A percentile compares a stretch with the other conserved stretches of the same genome.
phyloP scores from a whole-genome alignment of 208 protist species.

The Tritrichomonas musculus region DNA sequence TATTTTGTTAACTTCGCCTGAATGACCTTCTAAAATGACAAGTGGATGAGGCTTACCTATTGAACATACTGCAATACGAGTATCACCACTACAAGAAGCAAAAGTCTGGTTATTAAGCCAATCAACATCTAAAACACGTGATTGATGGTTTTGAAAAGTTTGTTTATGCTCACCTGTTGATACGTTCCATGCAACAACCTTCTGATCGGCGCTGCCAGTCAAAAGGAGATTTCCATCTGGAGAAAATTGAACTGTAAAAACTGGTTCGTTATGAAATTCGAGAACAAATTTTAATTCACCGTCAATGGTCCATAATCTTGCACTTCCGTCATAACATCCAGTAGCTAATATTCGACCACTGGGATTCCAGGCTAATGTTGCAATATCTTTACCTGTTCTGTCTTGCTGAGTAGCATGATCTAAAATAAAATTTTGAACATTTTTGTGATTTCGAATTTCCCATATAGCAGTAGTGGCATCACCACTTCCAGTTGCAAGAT shows the following conservation, averaged over 20 bases:
- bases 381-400: not conserved
- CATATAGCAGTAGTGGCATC: not conserved
- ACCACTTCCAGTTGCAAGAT: not conserved
- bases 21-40: constrained; percentile 48
- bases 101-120: constrained; percentile 68
- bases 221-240: constrained; percentile 60
- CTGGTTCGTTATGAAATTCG: constrained; percentile 58
- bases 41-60: constrained; percentile 47
- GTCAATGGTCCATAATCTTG: constrained; percentile 31
- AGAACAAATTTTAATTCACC: constrained; percentile 31
- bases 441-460: not conserved
- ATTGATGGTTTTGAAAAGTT: constrained; percentile 60
- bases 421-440: not conserved
- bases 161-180: constrained; percentile 49
- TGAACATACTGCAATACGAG: constrained; percentile 63
- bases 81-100: constrained; percentile 67
- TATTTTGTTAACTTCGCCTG: constrained; percentile 69
- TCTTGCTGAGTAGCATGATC: constrained; percentile 26
- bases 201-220: constrained; percentile 65
- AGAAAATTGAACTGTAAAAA: constrained; percentile 75
- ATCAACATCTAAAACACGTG: constrained; percentile 69
- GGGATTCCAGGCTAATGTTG: not conserved
- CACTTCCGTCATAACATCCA: constrained; percentile 28
- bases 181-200: constrained; percentile 55
- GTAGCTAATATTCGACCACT: not conserved